phyloP scores from a whole-genome alignment of 2,329 filamentous ascomycete species.

The Hymenoscyphus scutula region DNA sequence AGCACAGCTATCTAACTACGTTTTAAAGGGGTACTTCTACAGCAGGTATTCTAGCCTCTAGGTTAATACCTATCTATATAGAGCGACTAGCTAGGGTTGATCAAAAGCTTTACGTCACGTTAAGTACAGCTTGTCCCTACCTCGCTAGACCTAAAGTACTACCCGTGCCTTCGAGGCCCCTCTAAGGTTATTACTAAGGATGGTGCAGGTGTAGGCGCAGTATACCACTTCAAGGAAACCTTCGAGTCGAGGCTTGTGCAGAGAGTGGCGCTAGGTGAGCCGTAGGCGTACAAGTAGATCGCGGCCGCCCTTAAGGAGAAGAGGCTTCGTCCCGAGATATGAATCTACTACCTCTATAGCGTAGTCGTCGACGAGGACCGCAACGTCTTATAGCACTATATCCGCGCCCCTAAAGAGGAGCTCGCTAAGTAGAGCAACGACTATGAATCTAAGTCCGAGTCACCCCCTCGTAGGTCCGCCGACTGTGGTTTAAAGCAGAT shows the following conservation, averaged over 20 bases:
- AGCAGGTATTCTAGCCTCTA: neutral
- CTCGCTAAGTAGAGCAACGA: too few species aligned
- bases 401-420: too few species aligned
- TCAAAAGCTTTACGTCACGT: neutral
- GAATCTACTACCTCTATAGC: neutral
- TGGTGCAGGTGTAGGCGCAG: too few species aligned
- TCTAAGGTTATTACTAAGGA: neutral
- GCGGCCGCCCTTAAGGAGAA: neutral
- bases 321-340: neutral
- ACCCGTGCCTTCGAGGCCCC: neutral
- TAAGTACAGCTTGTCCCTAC: neutral
- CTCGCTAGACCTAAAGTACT: neutral
- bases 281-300: neutral
- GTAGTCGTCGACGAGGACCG: neutral
- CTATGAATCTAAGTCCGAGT: too few species aligned
- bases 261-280: neutral
- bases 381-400: too few species aligned
- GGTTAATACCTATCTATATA: neutral
- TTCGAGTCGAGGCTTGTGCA: neutral
- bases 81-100: neutral
- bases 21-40: neutral
- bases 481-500: too few species aligned
- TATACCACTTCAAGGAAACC: neutral
- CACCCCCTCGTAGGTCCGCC: too few species aligned
- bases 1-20: neutral